Base-by-base conservation (phyloP, 129 eudicot genomes). In the Chrysanthemum makinoi region DNA sequence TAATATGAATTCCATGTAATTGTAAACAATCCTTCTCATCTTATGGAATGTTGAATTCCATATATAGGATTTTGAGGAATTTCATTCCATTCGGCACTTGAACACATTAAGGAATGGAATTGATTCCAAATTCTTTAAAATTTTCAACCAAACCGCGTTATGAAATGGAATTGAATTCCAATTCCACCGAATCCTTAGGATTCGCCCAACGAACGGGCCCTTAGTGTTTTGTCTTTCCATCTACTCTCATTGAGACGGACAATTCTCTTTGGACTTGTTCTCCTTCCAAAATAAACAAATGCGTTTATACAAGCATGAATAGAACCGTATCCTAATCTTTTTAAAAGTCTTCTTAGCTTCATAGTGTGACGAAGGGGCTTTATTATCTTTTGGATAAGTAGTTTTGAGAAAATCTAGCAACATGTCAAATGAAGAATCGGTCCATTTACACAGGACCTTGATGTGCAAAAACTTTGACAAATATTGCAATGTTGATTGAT, bases 221-320 rank as follows among this genome's bases (percentile, higher is more conserved):
- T n/a, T n/a, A n/a, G n/a, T 10, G 43, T 24, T 60, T 60, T 24
- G n/a, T 20, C 44, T 20, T 6, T 26, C 65, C 65, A 60, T 60
- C 65, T 60, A 24, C 65, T 60, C 65, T 20, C 14, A 11, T 3
- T 1, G 12, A 60, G 2, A 11, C 5, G 6, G n/a, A 60, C n/a
- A 20, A 60, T 0, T 3, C 39, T 46, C 26, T 7, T 9, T 1
- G 8, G 13, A 3, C 28, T 11, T 3, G 20, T 66, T 48, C 11
- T 66, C 57, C 19, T 48, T 48, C 18, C 15, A 66, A 17, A 19
- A 20, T 13, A 66, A 13, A 48, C 58, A 51, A 48, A 44, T 48
- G 5, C 71, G 13, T 66, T 66, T 15, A 11, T 22, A 22, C 56
- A 66, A 66, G 26, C 71, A 19, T 66, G 43, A 39, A 66, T 47